These are phyloP conservation scores for Phaseolus coccineus DNA, from an alignment of 331 rosid species.

Conservation along the genomic window DNA sequence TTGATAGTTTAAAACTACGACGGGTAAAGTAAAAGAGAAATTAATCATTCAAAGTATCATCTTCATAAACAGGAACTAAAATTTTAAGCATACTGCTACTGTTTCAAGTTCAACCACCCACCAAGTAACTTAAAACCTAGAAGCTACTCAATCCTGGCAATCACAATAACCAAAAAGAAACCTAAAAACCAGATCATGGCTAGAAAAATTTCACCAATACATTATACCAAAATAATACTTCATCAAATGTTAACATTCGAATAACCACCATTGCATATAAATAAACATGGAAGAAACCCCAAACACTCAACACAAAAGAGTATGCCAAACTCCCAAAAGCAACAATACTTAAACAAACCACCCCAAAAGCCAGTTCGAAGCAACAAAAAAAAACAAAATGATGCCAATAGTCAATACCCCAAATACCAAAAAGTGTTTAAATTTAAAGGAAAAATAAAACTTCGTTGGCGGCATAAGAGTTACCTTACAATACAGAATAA, in stretches of 20 bases:
- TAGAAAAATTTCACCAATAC: background rate
- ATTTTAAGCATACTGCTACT: slow-evolving; percentile 4
- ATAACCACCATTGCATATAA: background rate
- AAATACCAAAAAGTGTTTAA: background rate
- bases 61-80: background rate
- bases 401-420: background rate
- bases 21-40: background rate
- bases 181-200: background rate
- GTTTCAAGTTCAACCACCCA: slow-evolving; percentile 12
- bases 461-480: background rate
- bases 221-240: background rate
- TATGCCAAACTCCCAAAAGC: background rate
- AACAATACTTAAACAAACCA: background rate
- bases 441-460: background rate
- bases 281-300: background rate
- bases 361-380: background rate
- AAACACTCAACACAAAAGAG: slow-evolving; percentile 13
- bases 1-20: background rate
- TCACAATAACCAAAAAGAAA: background rate
- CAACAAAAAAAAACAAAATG: background rate
- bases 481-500: slow-evolving; percentile 9
- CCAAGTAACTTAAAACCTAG: background rate
- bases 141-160: background rate
- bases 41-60: background rate
- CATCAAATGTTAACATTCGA: background rate